These are phyloP conservation scores for Trichomonascus vanleenenianus DNA, from an alignment of 805 yeast species.

Conservation along the genomic window DNA sequence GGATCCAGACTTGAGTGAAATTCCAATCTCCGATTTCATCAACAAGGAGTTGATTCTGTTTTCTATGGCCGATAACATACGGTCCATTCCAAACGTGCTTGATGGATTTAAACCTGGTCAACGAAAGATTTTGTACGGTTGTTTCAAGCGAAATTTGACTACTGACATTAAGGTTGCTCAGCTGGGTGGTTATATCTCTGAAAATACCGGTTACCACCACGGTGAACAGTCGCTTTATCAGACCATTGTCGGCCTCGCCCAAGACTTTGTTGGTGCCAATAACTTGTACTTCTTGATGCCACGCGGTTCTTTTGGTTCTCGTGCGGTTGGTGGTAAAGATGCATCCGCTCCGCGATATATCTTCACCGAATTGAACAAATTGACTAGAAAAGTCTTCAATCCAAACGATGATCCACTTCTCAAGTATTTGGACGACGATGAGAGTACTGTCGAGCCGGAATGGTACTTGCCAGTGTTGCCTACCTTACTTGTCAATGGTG, in stretches of 20 bases:
- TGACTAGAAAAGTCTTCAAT: constrained; percentile 71
- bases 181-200: constrained; percentile 82
- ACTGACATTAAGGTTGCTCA: constrained; percentile 84
- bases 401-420: constrained; percentile 73
- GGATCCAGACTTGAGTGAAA: constrained; percentile 65
- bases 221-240: constrained; percentile 85
- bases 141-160: constrained; percentile 70
- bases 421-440: constrained; percentile 84
- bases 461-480: constrained; percentile 95
- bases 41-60: constrained; percentile 91
- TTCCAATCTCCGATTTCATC: constrained; percentile 90
- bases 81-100: constrained; percentile 89
- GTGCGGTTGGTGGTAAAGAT: constrained; percentile 97
- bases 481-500: constrained; percentile 89
- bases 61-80: constrained; percentile 92
- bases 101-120: constrained; percentile 98
- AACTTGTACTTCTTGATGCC: constrained; percentile 80
- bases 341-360: constrained; percentile 98
- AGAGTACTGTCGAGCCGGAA: constrained; percentile 87
- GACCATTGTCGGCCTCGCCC: constrained; percentile 91
- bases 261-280: constrained; percentile 88
- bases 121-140: constrained; percentile 83
- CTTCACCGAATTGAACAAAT: constrained; percentile 70
- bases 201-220: constrained; percentile 88
- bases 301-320: constrained; percentile 92